These are phyloP conservation scores for Albophoma yamanashiensis DNA, from an alignment of 2,329 filamentous ascomycete species.

Conservation along the genomic window DNA sequence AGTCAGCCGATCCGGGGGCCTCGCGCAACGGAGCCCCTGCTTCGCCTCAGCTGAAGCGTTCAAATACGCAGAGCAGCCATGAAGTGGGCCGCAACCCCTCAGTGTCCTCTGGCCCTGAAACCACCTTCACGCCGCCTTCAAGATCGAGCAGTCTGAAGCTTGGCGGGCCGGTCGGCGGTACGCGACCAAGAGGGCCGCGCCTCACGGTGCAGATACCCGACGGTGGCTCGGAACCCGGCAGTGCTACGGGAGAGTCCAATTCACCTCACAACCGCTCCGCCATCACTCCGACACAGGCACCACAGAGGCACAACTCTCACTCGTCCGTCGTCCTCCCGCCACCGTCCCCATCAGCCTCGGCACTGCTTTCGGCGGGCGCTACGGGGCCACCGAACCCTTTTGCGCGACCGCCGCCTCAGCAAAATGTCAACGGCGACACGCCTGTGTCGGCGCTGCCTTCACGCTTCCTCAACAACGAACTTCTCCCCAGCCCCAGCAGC, in stretches of 20 bases:
- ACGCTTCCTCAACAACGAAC: conserved; percentile 77
- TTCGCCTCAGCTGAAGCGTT: conserved; percentile 43
- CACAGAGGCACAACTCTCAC: conserved; percentile 43
- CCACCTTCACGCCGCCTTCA: conserved; percentile 56
- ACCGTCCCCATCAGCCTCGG: conserved; percentile 79
- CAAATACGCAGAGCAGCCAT: conserved; percentile 35
- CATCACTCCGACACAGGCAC: conserved; percentile 45
- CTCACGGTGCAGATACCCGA: conserved; percentile 93
- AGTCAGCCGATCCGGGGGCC: conserved; percentile 53
- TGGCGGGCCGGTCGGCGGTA: conserved; percentile 41
- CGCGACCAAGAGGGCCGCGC: conserved; percentile 66
- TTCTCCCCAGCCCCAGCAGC: conserved; percentile 80
- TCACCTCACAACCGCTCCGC: conserved; percentile 46
- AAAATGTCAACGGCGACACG: conserved; percentile 46
- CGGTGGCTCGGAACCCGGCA: conserved; percentile 69
- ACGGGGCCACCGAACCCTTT: conserved; percentile 93
- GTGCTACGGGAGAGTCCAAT: conserved; percentile 61
- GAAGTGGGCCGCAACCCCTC: conserved; percentile 37
- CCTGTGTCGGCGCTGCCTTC: conserved; percentile 92
- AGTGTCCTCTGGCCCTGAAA: conserved; percentile 55
- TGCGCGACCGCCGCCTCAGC: conserved; percentile 71
- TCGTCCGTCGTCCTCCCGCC: conserved; percentile 75
- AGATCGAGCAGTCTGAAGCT: conserved; percentile 67
- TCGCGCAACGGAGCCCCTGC: conserved; percentile 40
- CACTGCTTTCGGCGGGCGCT: conserved; percentile 81